A percentile compares a stretch with the other conserved stretches of the same genome.
These are phyloP conservation scores for Mercurialis annua DNA, from an alignment of 345 rosid species.

Conservation along the genomic window DNA sequence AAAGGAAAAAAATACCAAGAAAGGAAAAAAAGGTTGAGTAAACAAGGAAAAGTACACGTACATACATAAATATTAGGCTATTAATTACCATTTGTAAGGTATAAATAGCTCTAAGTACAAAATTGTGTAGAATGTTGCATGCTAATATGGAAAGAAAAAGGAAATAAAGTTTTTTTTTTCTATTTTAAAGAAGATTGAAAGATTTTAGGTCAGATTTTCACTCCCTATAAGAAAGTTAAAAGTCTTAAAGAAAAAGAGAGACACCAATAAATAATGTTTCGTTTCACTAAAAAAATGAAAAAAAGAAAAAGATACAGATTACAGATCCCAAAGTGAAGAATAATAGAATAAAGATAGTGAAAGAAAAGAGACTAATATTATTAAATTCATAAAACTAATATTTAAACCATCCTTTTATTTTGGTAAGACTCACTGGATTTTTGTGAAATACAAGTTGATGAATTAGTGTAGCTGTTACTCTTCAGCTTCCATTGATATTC, in stretches of 20 bases:
- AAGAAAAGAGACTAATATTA: not conserved
- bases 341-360: slow-evolving; percentile 7
- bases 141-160: slow-evolving; percentile 9
- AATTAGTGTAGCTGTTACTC: not conserved
- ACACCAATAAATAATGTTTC: slow-evolving; percentile 12
- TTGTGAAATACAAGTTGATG: slow-evolving; percentile 38
- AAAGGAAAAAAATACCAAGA: not conserved
- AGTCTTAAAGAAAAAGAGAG: slow-evolving; percentile 11
- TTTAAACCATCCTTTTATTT: not conserved
- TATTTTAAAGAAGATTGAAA: no score
- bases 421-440: slow-evolving; percentile 46
- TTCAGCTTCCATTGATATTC: slow-evolving; percentile 23
- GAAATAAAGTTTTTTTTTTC: not conserved
- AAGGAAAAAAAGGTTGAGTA: not conserved
- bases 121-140: slow-evolving; percentile 7
- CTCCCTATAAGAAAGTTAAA: not conserved
- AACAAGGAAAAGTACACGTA: no score
- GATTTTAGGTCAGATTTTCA: slow-evolving; percentile 3
- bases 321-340: slow-evolving; percentile 28
- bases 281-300: slow-evolving; percentile 20
- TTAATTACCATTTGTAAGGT: not conserved
- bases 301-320: slow-evolving; percentile 14
- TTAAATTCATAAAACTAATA: no score
- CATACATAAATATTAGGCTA: not conserved
- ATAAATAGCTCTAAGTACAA: not conserved